phyloP scores from a whole-genome alignment of 805 yeast genomes.

The Kazachstania taianensis region DNA sequence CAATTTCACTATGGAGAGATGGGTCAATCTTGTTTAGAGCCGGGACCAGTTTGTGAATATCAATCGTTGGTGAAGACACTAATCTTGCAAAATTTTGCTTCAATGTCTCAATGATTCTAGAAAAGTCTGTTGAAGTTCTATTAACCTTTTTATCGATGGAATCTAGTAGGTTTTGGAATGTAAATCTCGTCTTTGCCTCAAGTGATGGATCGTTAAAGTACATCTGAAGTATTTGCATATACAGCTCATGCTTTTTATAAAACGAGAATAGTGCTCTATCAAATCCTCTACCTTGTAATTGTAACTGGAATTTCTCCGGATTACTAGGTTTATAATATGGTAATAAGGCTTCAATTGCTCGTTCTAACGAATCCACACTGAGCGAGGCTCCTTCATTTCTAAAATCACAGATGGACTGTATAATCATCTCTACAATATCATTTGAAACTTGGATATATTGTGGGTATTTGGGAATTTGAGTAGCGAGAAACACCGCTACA shows the following conservation, averaged over 20 bases:
- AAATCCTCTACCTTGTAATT: conserved; percentile 17
- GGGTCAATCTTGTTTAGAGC: conserved; percentile 13
- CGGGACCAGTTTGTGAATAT: background rate
- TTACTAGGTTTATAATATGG: conserved; percentile 55
- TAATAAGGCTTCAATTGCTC: conserved; percentile 59
- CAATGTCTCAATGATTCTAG: conserved; percentile 6
- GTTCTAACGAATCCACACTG: conserved; percentile 24
- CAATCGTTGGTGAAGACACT: background rate
- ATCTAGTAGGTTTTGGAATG: background rate
- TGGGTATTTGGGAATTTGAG: conserved; percentile 74
- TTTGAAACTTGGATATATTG: conserved; percentile 75
- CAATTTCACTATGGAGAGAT: conserved; percentile 13
- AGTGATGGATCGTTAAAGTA: background rate
- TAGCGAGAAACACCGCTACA: conserved; percentile 61
- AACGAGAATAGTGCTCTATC: conserved; percentile 16
- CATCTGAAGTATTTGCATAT: background rate
- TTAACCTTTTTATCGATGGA: background rate
- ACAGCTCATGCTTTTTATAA: conserved; percentile 12
- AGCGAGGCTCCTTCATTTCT: too few relatives aligned
- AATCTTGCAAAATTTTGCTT: conserved; percentile 10
- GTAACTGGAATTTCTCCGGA: conserved; percentile 33
- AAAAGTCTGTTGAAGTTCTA: conserved; percentile 2
- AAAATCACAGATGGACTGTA: conserved; percentile 40
- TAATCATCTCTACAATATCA: conserved; percentile 37
- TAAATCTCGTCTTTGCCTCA: background rate